phyloP scores from a whole-genome alignment of 2,329 filamentous ascomycete genomes.

The Aureobasidium sp. region DNA sequence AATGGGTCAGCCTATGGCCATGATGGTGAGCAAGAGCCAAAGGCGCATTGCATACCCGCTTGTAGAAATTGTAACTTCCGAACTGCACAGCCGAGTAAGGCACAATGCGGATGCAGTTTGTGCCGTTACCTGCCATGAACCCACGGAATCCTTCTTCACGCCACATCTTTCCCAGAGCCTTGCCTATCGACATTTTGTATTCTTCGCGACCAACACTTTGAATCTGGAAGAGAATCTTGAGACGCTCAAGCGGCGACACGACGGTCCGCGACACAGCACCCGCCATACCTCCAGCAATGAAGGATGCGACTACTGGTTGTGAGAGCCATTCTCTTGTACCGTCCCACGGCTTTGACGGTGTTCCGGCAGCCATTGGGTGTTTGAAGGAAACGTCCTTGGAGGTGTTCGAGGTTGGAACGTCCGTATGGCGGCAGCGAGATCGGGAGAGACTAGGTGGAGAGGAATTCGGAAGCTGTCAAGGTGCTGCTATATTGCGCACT shows the following conservation, averaged over 20 bases:
- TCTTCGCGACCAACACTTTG: constrained; percentile 86
- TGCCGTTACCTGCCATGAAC: constrained; percentile 96
- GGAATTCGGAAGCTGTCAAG: background rate
- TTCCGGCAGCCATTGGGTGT: background rate
- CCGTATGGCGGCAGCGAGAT: background rate
- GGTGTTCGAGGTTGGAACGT: background rate
- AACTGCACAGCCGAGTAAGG: constrained; percentile 98
- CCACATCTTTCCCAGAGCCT: constrained; percentile 92
- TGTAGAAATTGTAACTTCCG: constrained; percentile 96
- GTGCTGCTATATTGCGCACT: background rate
- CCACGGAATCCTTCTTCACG: constrained; percentile 93
- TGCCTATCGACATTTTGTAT: constrained; percentile 85
- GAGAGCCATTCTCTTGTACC: constrained; percentile 45
- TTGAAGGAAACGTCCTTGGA: background rate
- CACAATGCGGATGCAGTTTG: constrained; percentile 96
- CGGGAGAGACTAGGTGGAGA: background rate
- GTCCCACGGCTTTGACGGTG: constrained; percentile 16
- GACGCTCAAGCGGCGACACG: constrained; percentile 86
- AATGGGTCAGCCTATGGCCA: background rate
- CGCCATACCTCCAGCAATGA: constrained; percentile 87
- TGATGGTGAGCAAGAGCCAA: background rate
- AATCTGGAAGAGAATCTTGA: constrained; percentile 97
- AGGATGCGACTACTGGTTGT: constrained; percentile 82
- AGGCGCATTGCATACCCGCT: constrained; percentile 56
- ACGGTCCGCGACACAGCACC: constrained; percentile 97